Base-by-base conservation (phyloP, 768 basidiomycete genomes). In the Lentinula lateritia region DNA sequence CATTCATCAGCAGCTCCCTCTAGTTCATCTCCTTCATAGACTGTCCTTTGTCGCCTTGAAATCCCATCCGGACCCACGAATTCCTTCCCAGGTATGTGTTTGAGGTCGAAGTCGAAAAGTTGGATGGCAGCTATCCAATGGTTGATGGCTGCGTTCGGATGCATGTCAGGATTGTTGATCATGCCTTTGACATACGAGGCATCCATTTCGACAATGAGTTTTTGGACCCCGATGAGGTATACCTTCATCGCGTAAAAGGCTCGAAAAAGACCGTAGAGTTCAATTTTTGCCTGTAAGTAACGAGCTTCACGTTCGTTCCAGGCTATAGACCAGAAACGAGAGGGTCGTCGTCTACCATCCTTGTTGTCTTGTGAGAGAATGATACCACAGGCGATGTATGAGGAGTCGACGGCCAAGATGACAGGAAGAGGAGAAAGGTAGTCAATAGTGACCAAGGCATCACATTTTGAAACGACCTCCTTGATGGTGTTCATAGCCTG, bases 341-440 rank as follows among this genome's bases (percentile, higher is more conserved):
- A 12, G 7, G 57, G 57, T 10, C 15, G 6, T 43, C 32, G n/a
- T 15, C 32, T n/a, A 12, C 46, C 46, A 12, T 48, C n/a, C 3
- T 48, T 23, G 9, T 48, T 8, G n/a, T n/a, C n/a, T 20, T 48
- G 46, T 12, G 13, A 48, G 8, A 48, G n/a, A 4, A 48, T 20
- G n/a, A 48, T 48, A 8, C 46, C 46, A n/a, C n/a, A n/a, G 20
- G 68, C 68, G 16, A 68, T 20, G 1, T 70, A 65, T 10, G 66
- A 71, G 0, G 72, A 69, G 60, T 78, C 73, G 0, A 78, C 76
- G 1, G 73, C 65, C 0, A 78, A 50, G 12, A 72, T 69, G 4
- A 75, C 66, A 3, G 66, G 64, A 3, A 55, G 28, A 1, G 65
- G 57, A 0, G 68, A 72, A 5, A 38, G 15, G 54, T 77, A 77